Percentiles rank a stretch among this genome's conserved stretches.
Conservation (phyloP, 192 early-diverging fungal species). For the Spizellomyces punctatus region DNA sequence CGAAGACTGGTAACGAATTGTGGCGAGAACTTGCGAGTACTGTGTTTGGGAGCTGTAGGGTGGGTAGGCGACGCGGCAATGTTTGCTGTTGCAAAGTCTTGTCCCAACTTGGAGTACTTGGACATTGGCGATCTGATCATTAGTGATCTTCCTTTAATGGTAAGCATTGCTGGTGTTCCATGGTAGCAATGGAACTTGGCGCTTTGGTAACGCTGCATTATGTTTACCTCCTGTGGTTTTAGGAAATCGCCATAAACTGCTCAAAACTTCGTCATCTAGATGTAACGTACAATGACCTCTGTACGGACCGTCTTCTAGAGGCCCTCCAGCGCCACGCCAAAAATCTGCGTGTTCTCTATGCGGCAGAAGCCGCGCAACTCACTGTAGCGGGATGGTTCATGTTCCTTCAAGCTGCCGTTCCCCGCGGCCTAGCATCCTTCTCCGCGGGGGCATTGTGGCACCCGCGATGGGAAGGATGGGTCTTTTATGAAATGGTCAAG, state of each 20-base stretch:
- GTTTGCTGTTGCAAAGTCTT: background rate
- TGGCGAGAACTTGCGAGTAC: background rate
- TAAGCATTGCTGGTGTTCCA: background rate
- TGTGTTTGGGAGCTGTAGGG: conserved; percentile 4
- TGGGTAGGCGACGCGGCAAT: conserved; percentile 1
- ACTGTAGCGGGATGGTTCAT: background rate
- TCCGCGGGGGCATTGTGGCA: conserved; percentile 13
- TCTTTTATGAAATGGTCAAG: background rate
- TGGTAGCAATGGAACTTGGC: background rate
- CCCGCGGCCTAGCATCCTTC: background rate
- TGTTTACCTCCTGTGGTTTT: background rate
- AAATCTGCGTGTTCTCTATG: background rate
- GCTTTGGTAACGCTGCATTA: background rate
- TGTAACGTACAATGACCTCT: conserved; percentile 7
- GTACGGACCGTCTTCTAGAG: background rate
- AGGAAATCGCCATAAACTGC: conserved; percentile 2
- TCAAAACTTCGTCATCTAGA: background rate
- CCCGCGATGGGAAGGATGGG: background rate
- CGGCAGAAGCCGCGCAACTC: conserved; percentile 1
- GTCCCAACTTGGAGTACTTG: conserved; percentile 7
- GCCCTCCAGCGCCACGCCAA: background rate
- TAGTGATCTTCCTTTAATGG: conserved; percentile 3
- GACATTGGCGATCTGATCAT: conserved; percentile 6
- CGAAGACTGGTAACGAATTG: background rate
- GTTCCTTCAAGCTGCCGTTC: background rate